These are phyloP conservation scores for Erythrobasidium yunnanense DNA, from an alignment of 768 basidiomycete species.

Conservation along the genomic window DNA sequence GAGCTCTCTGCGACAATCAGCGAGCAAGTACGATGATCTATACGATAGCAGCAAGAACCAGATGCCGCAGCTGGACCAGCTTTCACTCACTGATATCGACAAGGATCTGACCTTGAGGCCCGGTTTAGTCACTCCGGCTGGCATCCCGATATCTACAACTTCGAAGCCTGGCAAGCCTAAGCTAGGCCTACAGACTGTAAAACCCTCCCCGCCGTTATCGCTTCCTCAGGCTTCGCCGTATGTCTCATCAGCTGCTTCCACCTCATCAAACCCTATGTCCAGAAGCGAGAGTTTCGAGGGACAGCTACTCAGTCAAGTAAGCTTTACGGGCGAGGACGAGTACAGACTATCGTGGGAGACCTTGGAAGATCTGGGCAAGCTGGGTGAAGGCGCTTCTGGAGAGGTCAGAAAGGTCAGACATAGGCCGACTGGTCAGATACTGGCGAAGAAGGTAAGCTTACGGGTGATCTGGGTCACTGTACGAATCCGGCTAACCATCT, in stretches of 20 bases:
- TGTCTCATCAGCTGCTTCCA: not conserved
- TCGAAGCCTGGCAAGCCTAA: too few species aligned
- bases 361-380: constrained; percentile 44
- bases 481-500: too few species aligned
- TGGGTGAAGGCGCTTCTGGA: constrained; percentile 93
- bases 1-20: not conserved
- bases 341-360: constrained; percentile 20
- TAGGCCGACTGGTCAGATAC: constrained; percentile 61
- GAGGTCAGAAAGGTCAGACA: constrained; percentile 90
- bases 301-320: constrained; percentile 3
- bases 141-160: too few species aligned
- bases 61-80: not conserved
- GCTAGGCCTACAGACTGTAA: too few species aligned
- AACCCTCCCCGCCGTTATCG: too few species aligned
- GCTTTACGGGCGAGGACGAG: constrained; percentile 10
- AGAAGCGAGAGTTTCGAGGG: constrained; percentile 7
- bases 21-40: not conserved
- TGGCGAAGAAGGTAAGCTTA: constrained; percentile 66
- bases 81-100: not conserved
- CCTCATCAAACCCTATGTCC: not conserved
- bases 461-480: too few species aligned
- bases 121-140: not conserved
- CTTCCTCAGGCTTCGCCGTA: too few species aligned
- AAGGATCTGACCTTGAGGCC: not conserved
- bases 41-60: not conserved